Percentiles rank a stretch among this genome's conserved stretches.
Conservation (phyloP, 208 protist genomes). For the Phytomonas sp. region DNA sequence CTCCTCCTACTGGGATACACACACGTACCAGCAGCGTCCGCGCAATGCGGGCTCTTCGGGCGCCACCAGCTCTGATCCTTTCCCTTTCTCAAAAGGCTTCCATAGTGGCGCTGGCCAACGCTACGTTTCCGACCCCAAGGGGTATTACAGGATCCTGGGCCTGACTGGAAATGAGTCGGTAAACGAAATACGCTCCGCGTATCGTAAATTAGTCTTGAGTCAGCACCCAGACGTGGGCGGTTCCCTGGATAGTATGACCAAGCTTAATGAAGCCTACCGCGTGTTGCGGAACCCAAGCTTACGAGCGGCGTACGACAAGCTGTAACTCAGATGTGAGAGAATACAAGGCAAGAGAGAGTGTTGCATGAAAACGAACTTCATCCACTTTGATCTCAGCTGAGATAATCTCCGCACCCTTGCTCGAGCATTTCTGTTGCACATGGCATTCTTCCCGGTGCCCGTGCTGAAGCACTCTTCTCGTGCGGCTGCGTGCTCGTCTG, state of each 20-base stretch:
- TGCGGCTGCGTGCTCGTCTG: neutral
- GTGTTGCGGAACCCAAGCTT: conserved; percentile 95
- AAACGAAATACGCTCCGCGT: conserved; percentile 86
- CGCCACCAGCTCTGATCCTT: neutral
- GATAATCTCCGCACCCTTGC: neutral
- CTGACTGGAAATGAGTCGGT: conserved; percentile 68
- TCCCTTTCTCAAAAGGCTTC: neutral
- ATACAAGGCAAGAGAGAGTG: neutral
- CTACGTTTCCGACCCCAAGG: conserved; percentile 31
- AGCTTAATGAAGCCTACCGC: conserved; percentile 94
- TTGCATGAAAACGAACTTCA: neutral
- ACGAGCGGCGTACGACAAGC: conserved; percentile 91
- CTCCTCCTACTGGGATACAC: conserved; percentile 80
- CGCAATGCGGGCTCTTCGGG: neutral
- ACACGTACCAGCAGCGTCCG: conserved; percentile 42
- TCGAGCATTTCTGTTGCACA: neutral
- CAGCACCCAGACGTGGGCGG: conserved; percentile 85
- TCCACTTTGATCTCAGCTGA: neutral
- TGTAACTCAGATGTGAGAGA: conserved; percentile 1
- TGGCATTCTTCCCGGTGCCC: neutral
- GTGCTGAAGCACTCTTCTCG: neutral
- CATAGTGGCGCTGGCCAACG: neutral
- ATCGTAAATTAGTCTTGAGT: conserved; percentile 59
- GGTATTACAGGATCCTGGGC: conserved; percentile 65
- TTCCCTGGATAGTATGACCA: conserved; percentile 49